Percentiles rank a stretch among this genome's conserved stretches.
Evolutionary conservation across 257 asterid species (phyloP).

Genomic region (Fraxinus anomala): DNA sequence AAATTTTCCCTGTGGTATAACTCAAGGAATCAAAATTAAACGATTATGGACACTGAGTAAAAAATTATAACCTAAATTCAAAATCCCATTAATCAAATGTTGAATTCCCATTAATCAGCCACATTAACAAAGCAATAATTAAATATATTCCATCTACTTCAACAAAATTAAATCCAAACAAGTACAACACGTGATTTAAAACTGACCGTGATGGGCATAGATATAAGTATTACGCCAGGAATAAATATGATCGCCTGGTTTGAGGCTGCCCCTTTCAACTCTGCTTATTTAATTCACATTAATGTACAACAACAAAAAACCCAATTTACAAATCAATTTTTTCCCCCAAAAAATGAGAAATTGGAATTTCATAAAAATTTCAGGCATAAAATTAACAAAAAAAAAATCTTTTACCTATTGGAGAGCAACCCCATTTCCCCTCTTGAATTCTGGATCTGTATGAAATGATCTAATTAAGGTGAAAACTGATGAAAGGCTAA

Average conservation of each 20-base stretch:
- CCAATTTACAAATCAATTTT: slow-evolving; percentile 4
- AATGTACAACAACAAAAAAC: not conserved
- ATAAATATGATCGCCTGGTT: slow-evolving; percentile 93
- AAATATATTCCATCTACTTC: not conserved
- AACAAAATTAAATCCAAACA: not conserved
- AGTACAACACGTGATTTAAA: not conserved
- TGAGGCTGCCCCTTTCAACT: slow-evolving; percentile 60
- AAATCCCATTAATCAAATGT: not conserved
- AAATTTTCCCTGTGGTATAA: not conserved
- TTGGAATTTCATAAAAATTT: not conserved
- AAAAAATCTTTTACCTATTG: slow-evolving; percentile 35
- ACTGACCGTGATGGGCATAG: slow-evolving; percentile 90
- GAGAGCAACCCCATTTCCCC: slow-evolving; percentile 55
- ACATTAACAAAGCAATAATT: not conserved
- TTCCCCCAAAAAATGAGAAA: slow-evolving; percentile 6
- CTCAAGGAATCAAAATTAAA: not conserved
- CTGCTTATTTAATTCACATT: slow-evolving; percentile 41
- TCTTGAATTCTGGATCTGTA: slow-evolving; percentile 11
- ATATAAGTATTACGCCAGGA: slow-evolving; percentile 89
- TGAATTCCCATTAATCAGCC: not conserved
- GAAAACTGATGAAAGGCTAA: not conserved
- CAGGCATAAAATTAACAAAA: not conserved
- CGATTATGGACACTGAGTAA: not conserved
- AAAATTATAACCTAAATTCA: not conserved
- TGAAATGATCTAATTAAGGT: not conserved